phyloP scores from a whole-genome alignment of 306 rosid species.

The Ormosia semicastrata region DNA sequence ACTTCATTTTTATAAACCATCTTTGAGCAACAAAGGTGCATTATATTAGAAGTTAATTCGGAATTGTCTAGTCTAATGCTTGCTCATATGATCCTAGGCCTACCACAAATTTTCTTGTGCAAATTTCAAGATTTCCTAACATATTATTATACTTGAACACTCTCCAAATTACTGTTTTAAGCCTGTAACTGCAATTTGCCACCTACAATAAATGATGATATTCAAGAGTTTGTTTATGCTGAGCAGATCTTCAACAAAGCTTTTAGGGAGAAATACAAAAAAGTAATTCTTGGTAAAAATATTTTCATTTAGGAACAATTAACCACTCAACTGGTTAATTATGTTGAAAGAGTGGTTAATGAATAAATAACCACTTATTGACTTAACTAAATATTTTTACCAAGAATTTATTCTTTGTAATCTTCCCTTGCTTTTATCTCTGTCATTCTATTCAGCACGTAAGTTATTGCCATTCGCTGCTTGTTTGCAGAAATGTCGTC shows the following conservation, averaged over 20 bases:
- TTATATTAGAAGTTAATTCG: neutral
- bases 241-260: neutral
- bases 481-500: neutral
- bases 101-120: neutral
- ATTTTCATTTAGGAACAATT: neutral
- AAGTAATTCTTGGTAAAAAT: neutral
- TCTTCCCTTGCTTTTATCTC: neutral
- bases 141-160: neutral
- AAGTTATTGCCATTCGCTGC: neutral
- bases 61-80: neutral
- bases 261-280: neutral
- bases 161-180: neutral
- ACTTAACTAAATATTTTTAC: neutral
- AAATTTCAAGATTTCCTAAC: neutral
- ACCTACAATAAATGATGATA: neutral
- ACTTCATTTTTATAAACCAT: constrained; percentile 3
- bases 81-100: neutral
- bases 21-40: neutral
- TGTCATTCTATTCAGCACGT: neutral
- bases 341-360: neutral
- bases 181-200: neutral
- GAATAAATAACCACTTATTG: neutral
- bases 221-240: neutral
- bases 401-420: neutral
- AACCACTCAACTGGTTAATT: neutral